These are phyloP conservation scores for Blastobotrys apis DNA, from an alignment of 1,139 yeast genomes.

Conservation along the genomic window DNA sequence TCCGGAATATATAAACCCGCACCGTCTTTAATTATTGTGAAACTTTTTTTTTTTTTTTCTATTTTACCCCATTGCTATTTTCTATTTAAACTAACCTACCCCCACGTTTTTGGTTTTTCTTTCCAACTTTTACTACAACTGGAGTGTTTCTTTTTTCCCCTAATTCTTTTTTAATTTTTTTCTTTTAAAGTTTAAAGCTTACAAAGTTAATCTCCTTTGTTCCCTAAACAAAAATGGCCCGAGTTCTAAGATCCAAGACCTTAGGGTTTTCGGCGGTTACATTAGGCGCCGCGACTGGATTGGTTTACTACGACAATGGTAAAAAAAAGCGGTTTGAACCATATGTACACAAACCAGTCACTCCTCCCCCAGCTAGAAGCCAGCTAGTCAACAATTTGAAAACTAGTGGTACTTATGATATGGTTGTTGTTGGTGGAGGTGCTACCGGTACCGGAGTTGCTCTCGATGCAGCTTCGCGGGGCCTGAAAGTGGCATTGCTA, in stretches of 20 bases:
- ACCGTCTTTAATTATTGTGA: background rate
- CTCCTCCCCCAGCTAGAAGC: slow-evolving; percentile 27
- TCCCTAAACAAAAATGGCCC: too few relatives aligned
- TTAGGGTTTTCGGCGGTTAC: too few relatives aligned
- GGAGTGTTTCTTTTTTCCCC: too few relatives aligned
- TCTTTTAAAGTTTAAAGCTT: too few relatives aligned
- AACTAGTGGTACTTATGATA: slow-evolving; percentile 51
- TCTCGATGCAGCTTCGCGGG: slow-evolving; percentile 85
- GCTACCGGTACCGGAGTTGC: slow-evolving; percentile 96
- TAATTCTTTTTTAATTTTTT: too few relatives aligned
- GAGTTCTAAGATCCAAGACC: too few relatives aligned
- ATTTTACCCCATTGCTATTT: too few relatives aligned
- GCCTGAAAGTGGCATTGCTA: slow-evolving; percentile 79
- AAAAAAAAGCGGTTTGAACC: background rate
- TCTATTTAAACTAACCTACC: too few relatives aligned
- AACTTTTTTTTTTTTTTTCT: background rate
- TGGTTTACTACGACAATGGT: slow-evolving; percentile 1
- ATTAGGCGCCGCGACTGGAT: slow-evolving; percentile 4
- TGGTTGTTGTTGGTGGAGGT: slow-evolving; percentile 89
- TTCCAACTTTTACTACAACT: too few relatives aligned
- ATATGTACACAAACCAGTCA: slow-evolving; percentile 16
- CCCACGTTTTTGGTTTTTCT: too few relatives aligned
- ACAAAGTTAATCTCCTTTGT: too few relatives aligned
- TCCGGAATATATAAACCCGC: too few relatives aligned
- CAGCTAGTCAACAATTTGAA: slow-evolving; percentile 23